Evolutionary conservation across 2,329 filamentous ascomycete species (phyloP), one percentile per base, ranked within the genome.

Genomic region (Aschersonia sp.): DNA sequence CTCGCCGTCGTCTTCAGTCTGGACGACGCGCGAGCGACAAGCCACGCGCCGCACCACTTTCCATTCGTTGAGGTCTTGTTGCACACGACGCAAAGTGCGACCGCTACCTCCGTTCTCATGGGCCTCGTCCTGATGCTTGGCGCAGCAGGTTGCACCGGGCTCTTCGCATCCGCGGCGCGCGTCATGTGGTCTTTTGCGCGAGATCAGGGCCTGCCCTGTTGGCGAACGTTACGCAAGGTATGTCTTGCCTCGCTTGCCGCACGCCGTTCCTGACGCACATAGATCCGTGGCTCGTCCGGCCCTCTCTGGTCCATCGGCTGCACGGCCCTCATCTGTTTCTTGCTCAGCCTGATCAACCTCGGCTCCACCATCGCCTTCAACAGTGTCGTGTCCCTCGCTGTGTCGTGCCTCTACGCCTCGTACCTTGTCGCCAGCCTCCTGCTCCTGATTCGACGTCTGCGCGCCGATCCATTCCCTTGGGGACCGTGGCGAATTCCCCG

Each of bases 1-100:
- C 7, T 48, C 28, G 46, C 46, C 9, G 31, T 45, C 9, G 20
- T 48, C 4, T 48, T 48, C 30, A 44, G 46, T 32, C 20, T 45
- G 31, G 46, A 42, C 2, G 46, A 48, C 29, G 32, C 30, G 20
- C 5, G 40, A 4, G 4, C 20, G 7, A 35, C 42, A 5, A 31
- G 44, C n/a, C 9, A 44, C 3, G 58, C 59, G 0, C 68, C 67
- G 0, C 75, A 74, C 0, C 69, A 68, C 1, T 77, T 74, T 45
- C 77, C 79, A 0, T 78, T 79, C 52, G 79, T 82, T 55, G 67
- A 77, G 45, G 69, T 80, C 29, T 79, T 79, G 50, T 66, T 66
- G 51, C 67, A 75, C 38, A 70, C 69, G 1, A 73, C 74, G 2
- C 60, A 66, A 1, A 72, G 68, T 20, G 58, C 66, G 2, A 67